Evolutionary conservation across 768 basidiomycete genomes (phyloP).

Genomic region (Tremella fuciformis): DNA sequence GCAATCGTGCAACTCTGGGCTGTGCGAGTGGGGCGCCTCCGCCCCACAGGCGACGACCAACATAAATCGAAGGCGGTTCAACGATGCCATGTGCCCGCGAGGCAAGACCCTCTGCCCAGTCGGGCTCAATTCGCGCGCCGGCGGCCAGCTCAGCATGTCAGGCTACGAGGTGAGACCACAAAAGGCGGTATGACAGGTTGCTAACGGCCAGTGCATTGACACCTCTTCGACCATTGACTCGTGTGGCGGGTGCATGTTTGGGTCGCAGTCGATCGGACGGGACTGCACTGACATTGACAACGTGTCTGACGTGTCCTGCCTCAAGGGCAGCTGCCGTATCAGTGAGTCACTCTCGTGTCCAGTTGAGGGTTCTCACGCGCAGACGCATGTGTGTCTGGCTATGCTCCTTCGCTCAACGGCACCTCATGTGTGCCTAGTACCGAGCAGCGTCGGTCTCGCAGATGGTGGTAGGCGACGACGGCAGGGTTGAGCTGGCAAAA

Average conservation of each 20-base stretch:
- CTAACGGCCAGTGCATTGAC: slow-evolving; percentile 1
- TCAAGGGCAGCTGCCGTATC: slow-evolving; percentile 4
- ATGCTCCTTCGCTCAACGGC: no score
- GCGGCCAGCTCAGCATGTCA: neutral
- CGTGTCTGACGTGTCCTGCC: neutral
- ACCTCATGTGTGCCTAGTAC: no score
- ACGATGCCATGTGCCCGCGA: neutral
- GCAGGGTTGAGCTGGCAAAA: no score
- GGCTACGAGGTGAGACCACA: neutral
- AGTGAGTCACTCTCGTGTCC: neutral
- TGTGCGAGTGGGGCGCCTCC: neutral
- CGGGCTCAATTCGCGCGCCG: neutral
- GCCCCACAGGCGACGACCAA: slow-evolving; percentile 4
- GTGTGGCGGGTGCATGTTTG: slow-evolving; percentile 5
- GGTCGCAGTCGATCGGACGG: neutral
- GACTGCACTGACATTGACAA: slow-evolving; percentile 4
- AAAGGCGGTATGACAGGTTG: neutral
- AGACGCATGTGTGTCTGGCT: no score
- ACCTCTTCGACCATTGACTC: slow-evolving; percentile 1
- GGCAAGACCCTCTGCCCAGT: slow-evolving; percentile 1
- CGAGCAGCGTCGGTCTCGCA: no score
- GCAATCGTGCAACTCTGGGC: neutral
- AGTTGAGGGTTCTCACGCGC: no score
- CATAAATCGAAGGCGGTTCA: neutral
- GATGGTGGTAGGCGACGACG: no score